phyloP scores from a whole-genome alignment of 176 grass and related monocot species.

The Echinochloa phyllopogon region DNA sequence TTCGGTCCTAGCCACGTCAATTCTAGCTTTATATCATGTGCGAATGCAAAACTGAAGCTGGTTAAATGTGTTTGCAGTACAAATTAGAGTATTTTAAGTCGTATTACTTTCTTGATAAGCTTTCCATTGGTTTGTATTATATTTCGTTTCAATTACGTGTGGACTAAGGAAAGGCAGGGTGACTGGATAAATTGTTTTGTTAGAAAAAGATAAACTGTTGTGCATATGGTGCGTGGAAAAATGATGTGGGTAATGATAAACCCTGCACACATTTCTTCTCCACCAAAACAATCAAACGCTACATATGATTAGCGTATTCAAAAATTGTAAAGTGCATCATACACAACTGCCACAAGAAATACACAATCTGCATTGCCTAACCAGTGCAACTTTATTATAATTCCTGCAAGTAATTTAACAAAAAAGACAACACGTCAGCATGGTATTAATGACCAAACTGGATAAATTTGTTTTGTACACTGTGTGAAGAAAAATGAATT shows the following conservation, averaged over 20 bases:
- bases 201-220: too few species aligned
- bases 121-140: neutral
- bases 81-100: neutral
- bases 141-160: neutral
- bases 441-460: neutral
- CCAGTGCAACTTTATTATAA: neutral
- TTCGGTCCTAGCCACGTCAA: slow-evolving; percentile 9
- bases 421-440: neutral
- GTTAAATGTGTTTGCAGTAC: neutral
- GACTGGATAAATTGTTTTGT: too few species aligned
- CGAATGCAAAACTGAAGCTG: neutral
- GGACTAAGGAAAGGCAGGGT: neutral
- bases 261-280: neutral
- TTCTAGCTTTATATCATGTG: neutral
- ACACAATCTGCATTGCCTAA: too few species aligned
- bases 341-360: neutral
- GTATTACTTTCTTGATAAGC: neutral
- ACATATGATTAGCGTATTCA: too few species aligned
- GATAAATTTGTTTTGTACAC: neutral
- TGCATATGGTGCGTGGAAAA: neutral
- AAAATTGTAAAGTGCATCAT: neutral
- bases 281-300: neutral
- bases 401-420: neutral
- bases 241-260: neutral
- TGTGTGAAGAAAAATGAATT: neutral